Evolutionary conservation across 257 asterid genomes (phyloP).

Genomic region (Cordia subcordata): DNA sequence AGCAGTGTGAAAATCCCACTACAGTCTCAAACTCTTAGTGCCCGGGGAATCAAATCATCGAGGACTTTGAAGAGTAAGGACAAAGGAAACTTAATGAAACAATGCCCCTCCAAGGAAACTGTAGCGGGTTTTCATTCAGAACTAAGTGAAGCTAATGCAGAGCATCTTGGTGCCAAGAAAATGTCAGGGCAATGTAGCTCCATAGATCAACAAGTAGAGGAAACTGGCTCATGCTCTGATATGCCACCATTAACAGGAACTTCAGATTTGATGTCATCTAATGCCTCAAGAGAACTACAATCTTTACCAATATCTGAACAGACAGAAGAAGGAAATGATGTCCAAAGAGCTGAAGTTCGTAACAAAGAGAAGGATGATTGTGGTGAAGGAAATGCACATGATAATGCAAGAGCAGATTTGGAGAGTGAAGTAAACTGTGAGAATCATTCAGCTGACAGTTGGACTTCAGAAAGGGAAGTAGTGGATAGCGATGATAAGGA

Average conservation of each 20-base stretch:
- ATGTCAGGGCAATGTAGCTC: not conserved
- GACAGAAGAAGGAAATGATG: slow-evolving; percentile 20
- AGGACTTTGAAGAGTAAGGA: slow-evolving; percentile 16
- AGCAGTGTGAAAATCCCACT: slow-evolving; percentile 17
- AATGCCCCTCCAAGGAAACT: slow-evolving; percentile 7
- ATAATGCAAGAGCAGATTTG: slow-evolving; percentile 4
- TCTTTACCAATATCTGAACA: not conserved
- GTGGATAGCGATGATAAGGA: slow-evolving; percentile 64
- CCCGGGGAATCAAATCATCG: slow-evolving; percentile 8
- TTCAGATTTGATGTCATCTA: slow-evolving; percentile 15
- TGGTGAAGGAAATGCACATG: slow-evolving; percentile 13
- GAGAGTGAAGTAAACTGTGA: slow-evolving; percentile 8
- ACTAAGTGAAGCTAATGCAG: slow-evolving; percentile 9
- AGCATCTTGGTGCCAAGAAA: slow-evolving; percentile 4
- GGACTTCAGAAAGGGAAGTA: slow-evolving; percentile 19
- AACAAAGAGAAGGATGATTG: slow-evolving; percentile 24
- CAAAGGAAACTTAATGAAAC: slow-evolving; percentile 15
- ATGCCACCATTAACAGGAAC: no score
- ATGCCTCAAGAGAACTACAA: slow-evolving; percentile 14
- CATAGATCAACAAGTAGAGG: slow-evolving; percentile 19
- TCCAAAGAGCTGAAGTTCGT: slow-evolving; percentile 16
- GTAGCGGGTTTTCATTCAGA: not conserved
- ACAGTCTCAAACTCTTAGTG: slow-evolving; percentile 19
- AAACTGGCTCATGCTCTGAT: slow-evolving; percentile 14
- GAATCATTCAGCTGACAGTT: slow-evolving; percentile 8